These are phyloP conservation scores for Podaxis pistillaris DNA, from an alignment of 768 basidiomycete species.

Conservation along the genomic window DNA sequence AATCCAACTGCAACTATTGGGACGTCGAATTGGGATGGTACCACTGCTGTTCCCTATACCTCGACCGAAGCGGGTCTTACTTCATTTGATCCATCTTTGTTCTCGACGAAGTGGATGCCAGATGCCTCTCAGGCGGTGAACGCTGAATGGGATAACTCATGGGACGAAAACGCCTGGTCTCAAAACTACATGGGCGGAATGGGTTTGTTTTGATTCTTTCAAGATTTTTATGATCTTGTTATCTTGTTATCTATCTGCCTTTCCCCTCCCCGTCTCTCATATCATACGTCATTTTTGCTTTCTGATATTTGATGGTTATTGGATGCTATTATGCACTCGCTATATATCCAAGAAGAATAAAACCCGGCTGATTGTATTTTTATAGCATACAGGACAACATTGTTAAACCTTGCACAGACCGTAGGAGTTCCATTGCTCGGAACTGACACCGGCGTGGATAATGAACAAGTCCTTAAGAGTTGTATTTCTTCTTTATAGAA, in stretches of 20 bases:
- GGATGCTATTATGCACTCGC: background rate
- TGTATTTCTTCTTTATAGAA: constrained; percentile 22
- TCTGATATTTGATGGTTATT: background rate
- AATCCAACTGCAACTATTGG: background rate
- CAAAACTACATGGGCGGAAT: constrained; percentile 11
- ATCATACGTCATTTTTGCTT: background rate
- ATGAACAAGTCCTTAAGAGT: constrained; percentile 25
- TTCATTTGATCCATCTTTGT: constrained; percentile 12
- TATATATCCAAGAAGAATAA: background rate
- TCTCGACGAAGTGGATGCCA: constrained; percentile 13
- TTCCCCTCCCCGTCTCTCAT: background rate
- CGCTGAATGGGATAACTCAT: constrained; percentile 10
- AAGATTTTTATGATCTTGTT: too few species aligned
- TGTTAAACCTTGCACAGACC: constrained; percentile 22
- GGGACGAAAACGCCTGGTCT: constrained; percentile 10
- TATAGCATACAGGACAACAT: background rate
- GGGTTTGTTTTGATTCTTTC: constrained; percentile 7
- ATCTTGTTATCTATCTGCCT: too few species aligned
- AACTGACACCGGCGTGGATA: constrained; percentile 30
- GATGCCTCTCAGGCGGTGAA: constrained; percentile 8
- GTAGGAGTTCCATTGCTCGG: constrained; percentile 30
- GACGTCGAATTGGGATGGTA: constrained; percentile 1
- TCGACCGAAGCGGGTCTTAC: background rate
- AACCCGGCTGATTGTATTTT: background rate
- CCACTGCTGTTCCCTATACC: background rate